A percentile compares a stretch with the other conserved stretches of the same genome.
These are phyloP conservation scores for Amniculicola lignicola DNA, from an alignment of 495 filamentous ascomycete genomes.

Conservation along the genomic window DNA sequence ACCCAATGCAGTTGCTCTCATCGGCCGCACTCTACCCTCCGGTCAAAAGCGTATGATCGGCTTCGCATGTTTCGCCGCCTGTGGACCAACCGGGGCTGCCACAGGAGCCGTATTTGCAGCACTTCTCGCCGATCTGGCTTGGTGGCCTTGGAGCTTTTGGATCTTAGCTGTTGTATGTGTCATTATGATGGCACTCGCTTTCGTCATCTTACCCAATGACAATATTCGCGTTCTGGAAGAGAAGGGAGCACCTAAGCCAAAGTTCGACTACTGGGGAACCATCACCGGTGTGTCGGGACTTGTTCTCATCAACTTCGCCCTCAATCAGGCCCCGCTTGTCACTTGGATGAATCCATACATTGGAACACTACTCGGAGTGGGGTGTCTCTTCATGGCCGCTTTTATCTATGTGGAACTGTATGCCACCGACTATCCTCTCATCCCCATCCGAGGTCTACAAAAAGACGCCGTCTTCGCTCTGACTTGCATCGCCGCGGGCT, in stretches of 20 bases:
- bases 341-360: slow-evolving; percentile 51
- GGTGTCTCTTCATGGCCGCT: slow-evolving; percentile 41
- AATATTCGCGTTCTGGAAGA: neutral
- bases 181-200: slow-evolving; percentile 18
- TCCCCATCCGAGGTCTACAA: slow-evolving; percentile 47
- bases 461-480: slow-evolving; percentile 47
- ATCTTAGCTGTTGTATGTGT: slow-evolving; percentile 26
- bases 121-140: slow-evolving; percentile 25
- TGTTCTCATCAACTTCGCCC: slow-evolving; percentile 50
- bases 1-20: slow-evolving; percentile 52
- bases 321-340: slow-evolving; percentile 52
- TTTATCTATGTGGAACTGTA: slow-evolving; percentile 49
- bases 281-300: slow-evolving; percentile 40
- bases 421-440: slow-evolving; percentile 44
- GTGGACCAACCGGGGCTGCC: slow-evolving; percentile 29
- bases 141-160: slow-evolving; percentile 39
- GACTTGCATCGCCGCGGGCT: slow-evolving; percentile 49
- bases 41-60: slow-evolving; percentile 33
- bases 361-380: slow-evolving; percentile 48
- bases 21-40: slow-evolving; percentile 45
- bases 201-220: slow-evolving; percentile 36
- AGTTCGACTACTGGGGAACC: slow-evolving; percentile 33
- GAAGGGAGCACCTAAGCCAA: slow-evolving; percentile 2
- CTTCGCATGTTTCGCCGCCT: slow-evolving; percentile 34
- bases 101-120: slow-evolving; percentile 31